Conservation (phyloP, 805 yeast species). For the Candida sithepensis region DNA sequence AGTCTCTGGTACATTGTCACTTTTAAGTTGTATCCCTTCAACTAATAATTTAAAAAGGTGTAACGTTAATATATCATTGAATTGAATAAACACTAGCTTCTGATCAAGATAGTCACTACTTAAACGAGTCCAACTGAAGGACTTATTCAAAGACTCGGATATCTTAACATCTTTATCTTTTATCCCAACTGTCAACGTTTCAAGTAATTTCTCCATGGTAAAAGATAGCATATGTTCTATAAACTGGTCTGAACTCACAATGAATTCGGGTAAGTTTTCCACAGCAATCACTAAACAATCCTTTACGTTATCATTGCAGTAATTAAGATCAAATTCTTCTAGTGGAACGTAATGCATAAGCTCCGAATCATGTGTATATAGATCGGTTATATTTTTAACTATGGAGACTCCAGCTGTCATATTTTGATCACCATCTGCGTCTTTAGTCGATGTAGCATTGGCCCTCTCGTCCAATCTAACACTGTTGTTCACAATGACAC, state of each 20-base stretch:
- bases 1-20: neutral
- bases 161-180: constrained; percentile 1
- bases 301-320: constrained; percentile 2
- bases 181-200: neutral
- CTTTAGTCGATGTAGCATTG: neutral
- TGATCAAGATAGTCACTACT: constrained; percentile 14
- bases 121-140: constrained; percentile 25
- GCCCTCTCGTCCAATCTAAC: neutral
- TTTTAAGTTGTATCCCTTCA: constrained; percentile 1
- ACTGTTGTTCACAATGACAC: constrained; percentile 1
- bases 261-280: constrained; percentile 15
- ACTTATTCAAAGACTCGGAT: constrained; percentile 3
- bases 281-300: constrained; percentile 14
- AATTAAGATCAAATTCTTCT: neutral
- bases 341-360: constrained; percentile 8
- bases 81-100: constrained; percentile 24
- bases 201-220: constrained; percentile 8
- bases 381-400: neutral
- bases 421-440: neutral
- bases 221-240: constrained; percentile 20
- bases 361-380: constrained; percentile 1
- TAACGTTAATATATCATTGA: constrained; percentile 26
- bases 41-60: constrained; percentile 18
- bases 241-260: constrained; percentile 13
- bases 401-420: neutral